Evolutionary conservation across 176 grass and related monocot genomes (phyloP).

Genomic region (Oryza coarctata): DNA sequence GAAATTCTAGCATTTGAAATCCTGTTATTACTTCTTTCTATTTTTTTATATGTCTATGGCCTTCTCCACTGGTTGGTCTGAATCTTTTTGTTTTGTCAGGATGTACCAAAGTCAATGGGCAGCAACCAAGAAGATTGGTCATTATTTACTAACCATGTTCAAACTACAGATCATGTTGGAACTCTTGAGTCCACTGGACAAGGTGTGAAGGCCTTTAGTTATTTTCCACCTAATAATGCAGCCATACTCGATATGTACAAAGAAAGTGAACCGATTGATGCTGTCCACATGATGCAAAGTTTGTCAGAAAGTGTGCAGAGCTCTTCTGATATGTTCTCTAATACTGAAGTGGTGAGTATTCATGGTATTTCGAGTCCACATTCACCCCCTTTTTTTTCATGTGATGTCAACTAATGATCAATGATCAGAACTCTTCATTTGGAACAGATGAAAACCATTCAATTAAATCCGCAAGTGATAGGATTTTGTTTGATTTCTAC

Average conservation of each 20-base stretch:
- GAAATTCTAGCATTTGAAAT: not conserved
- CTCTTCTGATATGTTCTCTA: conserved; percentile 45
- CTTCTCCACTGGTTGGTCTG: not conserved
- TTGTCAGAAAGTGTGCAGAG: conserved; percentile 26
- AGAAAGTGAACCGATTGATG: not conserved
- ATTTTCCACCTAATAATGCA: conserved; percentile 28
- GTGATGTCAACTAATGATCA: conserved; percentile 39
- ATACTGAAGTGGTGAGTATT: conserved; percentile 47
- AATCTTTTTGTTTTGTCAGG: conserved; percentile 14
- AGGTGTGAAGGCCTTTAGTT: conserved; percentile 16
- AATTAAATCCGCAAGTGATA: conserved; percentile 35
- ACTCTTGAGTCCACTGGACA: conserved; percentile 4
- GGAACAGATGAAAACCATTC: conserved; percentile 49
- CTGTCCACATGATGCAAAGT: conserved; percentile 5
- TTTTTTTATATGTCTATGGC: not conserved
- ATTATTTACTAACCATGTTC: conserved; percentile 22
- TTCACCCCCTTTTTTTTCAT: not conserved
- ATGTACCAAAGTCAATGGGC: conserved; percentile 17
- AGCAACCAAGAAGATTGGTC: conserved; percentile 37
- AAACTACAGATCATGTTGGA: conserved; percentile 9
- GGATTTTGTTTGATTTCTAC: conserved; percentile 49
- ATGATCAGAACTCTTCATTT: conserved; percentile 60
- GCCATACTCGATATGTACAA: conserved; percentile 41
- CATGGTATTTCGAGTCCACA: not conserved
- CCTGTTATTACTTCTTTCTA: not conserved